A percentile compares a stretch with the other conserved stretches of the same genome.
Evolutionary conservation across 306 rosid genomes (phyloP).

Genomic region (Rosa persica): DNA sequence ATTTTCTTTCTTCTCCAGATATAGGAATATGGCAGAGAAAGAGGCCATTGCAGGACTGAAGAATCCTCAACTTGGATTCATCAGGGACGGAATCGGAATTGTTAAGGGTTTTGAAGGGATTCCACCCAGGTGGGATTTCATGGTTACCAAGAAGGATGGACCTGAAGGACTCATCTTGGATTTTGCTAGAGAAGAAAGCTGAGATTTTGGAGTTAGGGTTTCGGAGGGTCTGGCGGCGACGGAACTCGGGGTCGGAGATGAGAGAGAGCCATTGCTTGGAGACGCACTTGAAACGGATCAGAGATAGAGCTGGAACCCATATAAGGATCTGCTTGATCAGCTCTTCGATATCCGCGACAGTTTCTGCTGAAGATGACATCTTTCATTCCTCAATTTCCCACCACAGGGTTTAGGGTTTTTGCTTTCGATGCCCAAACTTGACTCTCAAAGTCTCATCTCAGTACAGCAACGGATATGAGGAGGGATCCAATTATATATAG

Average conservation of each 20-base stretch:
- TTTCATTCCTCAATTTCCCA: too few relatives aligned
- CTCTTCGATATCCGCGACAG: background rate
- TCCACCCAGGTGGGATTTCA: background rate
- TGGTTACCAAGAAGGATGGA: background rate
- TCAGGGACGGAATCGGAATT: background rate
- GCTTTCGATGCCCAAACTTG: background rate
- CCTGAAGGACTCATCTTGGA: background rate
- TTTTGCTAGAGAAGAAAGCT: background rate
- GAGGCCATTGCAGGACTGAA: background rate
- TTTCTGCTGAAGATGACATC: background rate
- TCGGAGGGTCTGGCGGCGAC: background rate
- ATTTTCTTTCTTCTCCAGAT: too few relatives aligned
- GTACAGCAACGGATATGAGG: too few relatives aligned
- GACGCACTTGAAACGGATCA: slow-evolving; percentile 22
- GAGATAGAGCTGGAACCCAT: slow-evolving; percentile 14
- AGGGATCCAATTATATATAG: too few relatives aligned
- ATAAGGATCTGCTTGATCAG: slow-evolving; percentile 23
- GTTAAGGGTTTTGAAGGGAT: background rate
- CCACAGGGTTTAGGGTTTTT: background rate
- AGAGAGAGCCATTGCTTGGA: slow-evolving; percentile 32
- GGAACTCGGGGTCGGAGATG: slow-evolving; percentile 19
- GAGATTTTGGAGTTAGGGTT: background rate
- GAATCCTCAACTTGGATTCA: background rate
- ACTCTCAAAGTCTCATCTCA: too few relatives aligned
- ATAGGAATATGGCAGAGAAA: background rate